A percentile compares a stretch with the other conserved stretches of the same genome.
Evolutionary conservation across 2,329 filamentous ascomycete genomes (phyloP).

Genomic region (Moelleriella libera): DNA sequence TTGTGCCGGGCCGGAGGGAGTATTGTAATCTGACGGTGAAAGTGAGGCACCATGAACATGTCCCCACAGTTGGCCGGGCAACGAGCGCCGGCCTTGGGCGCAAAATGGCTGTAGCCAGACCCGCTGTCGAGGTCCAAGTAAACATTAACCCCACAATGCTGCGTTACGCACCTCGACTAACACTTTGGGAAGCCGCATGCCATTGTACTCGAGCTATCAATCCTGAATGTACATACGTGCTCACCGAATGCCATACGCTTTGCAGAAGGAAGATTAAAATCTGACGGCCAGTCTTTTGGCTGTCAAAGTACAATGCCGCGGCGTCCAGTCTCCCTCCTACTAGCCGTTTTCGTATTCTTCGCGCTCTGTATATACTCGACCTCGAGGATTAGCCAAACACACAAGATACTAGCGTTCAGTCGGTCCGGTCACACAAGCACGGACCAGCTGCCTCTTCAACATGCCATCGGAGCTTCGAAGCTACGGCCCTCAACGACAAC

Average conservation of each 20-base stretch:
- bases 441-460: neutral
- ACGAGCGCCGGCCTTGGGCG: slow-evolving; percentile 3
- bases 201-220: neutral
- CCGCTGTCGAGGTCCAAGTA: slow-evolving; percentile 1
- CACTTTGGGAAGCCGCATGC: neutral
- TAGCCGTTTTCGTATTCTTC: slow-evolving; percentile 19
- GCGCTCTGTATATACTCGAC: slow-evolving; percentile 20
- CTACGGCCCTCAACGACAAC: too few relatives aligned
- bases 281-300: too few relatives aligned
- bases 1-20: too few relatives aligned
- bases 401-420: neutral
- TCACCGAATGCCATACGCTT: too few relatives aligned
- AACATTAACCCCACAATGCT: neutral
- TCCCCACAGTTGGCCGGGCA: slow-evolving; percentile 1
- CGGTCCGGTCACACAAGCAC: neutral
- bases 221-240: too few relatives aligned
- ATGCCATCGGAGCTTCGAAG: too few relatives aligned
- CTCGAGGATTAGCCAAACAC: slow-evolving; percentile 7
- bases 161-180: neutral
- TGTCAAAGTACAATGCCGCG: slow-evolving; percentile 17
- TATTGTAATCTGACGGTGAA: too few relatives aligned
- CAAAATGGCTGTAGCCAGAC: neutral
- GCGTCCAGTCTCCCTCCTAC: slow-evolving; percentile 14
- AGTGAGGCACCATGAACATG: too few relatives aligned
- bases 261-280: too few relatives aligned